Conservation (phyloP, 441 rosid species). For the Gossypium aridum region DNA sequence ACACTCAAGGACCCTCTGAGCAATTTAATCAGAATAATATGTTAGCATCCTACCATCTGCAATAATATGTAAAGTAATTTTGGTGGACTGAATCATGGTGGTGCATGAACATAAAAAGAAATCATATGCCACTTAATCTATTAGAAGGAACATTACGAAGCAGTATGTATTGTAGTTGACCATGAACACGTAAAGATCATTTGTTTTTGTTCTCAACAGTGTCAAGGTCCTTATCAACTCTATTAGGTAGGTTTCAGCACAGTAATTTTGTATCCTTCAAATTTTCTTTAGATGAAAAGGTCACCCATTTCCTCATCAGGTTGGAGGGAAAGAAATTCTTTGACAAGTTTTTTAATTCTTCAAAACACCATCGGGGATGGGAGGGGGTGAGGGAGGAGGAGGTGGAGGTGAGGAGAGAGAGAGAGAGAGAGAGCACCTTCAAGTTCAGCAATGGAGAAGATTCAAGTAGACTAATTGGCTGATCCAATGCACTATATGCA, state of each 20-base stretch:
- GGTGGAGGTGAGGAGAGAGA: not conserved
- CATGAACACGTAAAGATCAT: not conserved
- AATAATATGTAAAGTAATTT: not conserved
- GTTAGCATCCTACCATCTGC: slow-evolving; percentile 6
- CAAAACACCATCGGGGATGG: not conserved
- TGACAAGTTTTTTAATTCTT: not conserved
- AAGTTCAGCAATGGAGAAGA: slow-evolving; percentile 86
- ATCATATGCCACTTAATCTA: not conserved
- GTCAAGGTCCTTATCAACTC: not conserved
- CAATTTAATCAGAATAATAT: slow-evolving; percentile 26
- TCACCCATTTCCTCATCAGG: not conserved
- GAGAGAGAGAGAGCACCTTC: slow-evolving; percentile 50
- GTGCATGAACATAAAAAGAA: not conserved
- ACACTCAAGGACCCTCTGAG: slow-evolving; percentile 84
- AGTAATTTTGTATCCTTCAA: not conserved
- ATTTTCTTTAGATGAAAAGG: not conserved
- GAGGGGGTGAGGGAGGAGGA: slow-evolving; percentile 19
- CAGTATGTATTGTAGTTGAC: not conserved
- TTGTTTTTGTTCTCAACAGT: not conserved
- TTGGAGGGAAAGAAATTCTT: not conserved
- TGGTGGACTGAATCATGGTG: not conserved
- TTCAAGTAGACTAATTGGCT: slow-evolving; percentile 89
- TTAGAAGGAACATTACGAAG: not conserved
- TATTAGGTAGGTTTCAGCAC: not conserved
- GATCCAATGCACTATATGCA: slow-evolving; percentile 95